These are phyloP conservation scores for Plasmodium adleri DNA, from an alignment of 169 alveolate genomes.

Conservation along the genomic window DNA sequence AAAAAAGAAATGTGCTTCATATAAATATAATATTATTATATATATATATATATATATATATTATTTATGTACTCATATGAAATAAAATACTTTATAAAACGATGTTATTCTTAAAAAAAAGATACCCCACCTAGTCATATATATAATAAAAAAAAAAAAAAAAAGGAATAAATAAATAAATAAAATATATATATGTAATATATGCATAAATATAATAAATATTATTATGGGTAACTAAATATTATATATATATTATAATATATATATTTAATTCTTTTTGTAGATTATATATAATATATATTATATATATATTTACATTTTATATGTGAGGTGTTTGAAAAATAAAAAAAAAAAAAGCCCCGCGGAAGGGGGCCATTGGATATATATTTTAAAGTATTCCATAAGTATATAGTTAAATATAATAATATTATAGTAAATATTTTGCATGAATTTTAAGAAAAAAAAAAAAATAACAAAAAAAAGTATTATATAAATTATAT, in stretches of 20 bases:
- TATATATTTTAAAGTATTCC: not conserved
- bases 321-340: not conserved
- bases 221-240: not conserved
- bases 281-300: not conserved
- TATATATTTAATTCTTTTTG: not conserved
- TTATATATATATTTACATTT: not conserved
- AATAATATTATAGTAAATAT: not conserved
- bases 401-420: not conserved
- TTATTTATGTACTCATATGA: no score
- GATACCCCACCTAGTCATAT: no score
- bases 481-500: not conserved
- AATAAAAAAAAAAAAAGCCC: constrained; percentile 29
- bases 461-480: constrained; percentile 6
- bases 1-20: no score
- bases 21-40: no score
- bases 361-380: constrained; percentile 59
- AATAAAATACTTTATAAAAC: no score
- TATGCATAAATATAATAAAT: not conserved
- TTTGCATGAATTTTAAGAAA: not conserved
- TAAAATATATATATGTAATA: not conserved
- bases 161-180: no score
- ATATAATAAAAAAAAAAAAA: no score
- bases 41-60: no score
- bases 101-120: no score
- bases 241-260: no score